A percentile compares a stretch with the other conserved stretches of the same genome.
These are phyloP conservation scores for Lathyrus oleraceus DNA, from an alignment of 306 rosid species.

Conservation along the genomic window DNA sequence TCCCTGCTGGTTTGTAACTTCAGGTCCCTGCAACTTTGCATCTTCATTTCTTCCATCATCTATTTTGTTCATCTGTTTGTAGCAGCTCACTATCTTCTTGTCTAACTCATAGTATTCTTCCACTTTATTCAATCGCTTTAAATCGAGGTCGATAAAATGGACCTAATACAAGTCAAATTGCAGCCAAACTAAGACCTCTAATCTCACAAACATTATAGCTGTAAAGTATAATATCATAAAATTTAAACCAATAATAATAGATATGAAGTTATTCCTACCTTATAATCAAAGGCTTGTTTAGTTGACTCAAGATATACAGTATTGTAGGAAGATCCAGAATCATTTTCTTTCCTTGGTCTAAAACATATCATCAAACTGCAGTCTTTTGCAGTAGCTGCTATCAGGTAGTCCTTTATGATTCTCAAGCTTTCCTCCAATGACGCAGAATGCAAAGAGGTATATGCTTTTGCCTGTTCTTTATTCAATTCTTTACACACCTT, in stretches of 20 bases:
- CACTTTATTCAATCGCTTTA: constrained; percentile 74
- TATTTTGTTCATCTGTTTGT: constrained; percentile 49
- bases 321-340: constrained; percentile 48
- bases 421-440: constrained; percentile 80
- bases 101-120: constrained; percentile 82
- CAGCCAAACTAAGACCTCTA: constrained; percentile 31
- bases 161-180: constrained; percentile 53
- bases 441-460: constrained; percentile 67
- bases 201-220: constrained; percentile 22
- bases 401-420: constrained; percentile 76
- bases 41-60: constrained; percentile 47
- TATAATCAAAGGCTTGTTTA: constrained; percentile 69
- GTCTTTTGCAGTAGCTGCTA: constrained; percentile 90
- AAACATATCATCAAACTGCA: constrained; percentile 93
- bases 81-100: constrained; percentile 77
- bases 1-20: constrained; percentile 19
- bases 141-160: constrained; percentile 83
- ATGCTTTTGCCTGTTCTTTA: constrained; percentile 56
- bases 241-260: constrained; percentile 26
- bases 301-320: constrained; percentile 64
- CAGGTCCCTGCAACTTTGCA: neutral
- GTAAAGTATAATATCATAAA: neutral
- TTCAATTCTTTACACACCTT: constrained; percentile 58
- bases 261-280: constrained; percentile 50
- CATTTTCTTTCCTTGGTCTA: constrained; percentile 56